Conservation (phyloP, 2,329 filamentous ascomycete genomes). For the Amauroascus verrucosus region DNA sequence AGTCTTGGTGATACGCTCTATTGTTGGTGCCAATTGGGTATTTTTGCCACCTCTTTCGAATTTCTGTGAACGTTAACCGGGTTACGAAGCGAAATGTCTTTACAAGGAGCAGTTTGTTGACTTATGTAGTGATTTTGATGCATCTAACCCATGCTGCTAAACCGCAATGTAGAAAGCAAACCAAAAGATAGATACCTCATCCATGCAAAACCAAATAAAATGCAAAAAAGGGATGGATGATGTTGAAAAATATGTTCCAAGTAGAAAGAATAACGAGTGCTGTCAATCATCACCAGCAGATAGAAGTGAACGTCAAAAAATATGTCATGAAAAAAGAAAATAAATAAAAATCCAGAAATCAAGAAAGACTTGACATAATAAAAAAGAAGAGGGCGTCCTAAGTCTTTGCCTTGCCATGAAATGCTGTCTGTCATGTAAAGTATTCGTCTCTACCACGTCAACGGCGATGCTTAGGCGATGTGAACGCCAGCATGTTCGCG, state of each 20-base stretch:
- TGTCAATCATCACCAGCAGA: constrained; percentile 10
- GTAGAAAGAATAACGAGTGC: neutral
- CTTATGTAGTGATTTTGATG: neutral
- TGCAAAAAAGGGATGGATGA: neutral
- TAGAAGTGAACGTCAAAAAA: neutral
- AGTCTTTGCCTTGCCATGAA: neutral
- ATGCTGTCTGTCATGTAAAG: neutral
- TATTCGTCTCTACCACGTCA: neutral
- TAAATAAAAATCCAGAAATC: neutral
- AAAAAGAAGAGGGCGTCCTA: neutral
- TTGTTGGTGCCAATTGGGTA: too few species aligned
- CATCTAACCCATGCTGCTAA: constrained; percentile 6
- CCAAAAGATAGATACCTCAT: neutral
- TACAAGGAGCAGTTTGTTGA: neutral
- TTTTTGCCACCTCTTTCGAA: too few species aligned
- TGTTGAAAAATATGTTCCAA: constrained; percentile 1
- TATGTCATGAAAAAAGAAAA: neutral
- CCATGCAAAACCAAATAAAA: neutral
- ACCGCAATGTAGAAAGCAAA: neutral
- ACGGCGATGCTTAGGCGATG: neutral
- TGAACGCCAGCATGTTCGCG: constrained; percentile 17
- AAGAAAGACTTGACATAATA: neutral
- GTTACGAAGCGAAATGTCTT: too few species aligned
- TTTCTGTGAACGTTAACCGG: too few species aligned
- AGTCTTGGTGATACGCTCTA: too few species aligned